Evolutionary conservation across 2,329 filamentous ascomycete genomes (phyloP).

Genomic region (Trichophyton benhamiae): DNA sequence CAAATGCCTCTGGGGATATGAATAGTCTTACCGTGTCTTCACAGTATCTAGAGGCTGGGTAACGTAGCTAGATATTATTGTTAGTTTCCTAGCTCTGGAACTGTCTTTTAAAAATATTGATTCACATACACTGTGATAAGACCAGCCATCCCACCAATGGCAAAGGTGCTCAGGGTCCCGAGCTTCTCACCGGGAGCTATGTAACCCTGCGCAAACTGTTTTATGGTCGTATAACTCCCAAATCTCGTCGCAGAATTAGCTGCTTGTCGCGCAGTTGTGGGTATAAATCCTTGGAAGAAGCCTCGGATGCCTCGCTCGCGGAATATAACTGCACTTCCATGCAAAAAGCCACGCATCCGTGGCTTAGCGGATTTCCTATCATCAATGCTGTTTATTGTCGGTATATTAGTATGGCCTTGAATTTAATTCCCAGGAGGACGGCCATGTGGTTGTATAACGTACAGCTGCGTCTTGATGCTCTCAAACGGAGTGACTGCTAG

Average conservation of each 20-base stretch:
- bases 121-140: constrained; percentile 71
- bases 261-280: constrained; percentile 85
- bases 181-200: constrained; percentile 91
- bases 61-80: constrained; percentile 30
- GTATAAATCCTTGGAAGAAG: constrained; percentile 95
- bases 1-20: too few relatives aligned
- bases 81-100: not conserved
- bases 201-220: constrained; percentile 84
- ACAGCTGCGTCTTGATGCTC: constrained; percentile 94
- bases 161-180: constrained; percentile 75
- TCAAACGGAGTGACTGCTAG: constrained; percentile 94
- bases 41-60: constrained; percentile 74
- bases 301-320: constrained; percentile 77
- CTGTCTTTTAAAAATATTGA: not conserved
- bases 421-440: not conserved
- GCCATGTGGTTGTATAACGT: constrained; percentile 19
- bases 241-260: constrained; percentile 91
- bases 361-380: constrained; percentile 79
- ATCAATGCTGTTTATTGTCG: constrained; percentile 56
- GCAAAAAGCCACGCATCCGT: constrained; percentile 79
- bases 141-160: constrained; percentile 76
- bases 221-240: constrained; percentile 76
- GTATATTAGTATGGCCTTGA: constrained; percentile 1
- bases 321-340: constrained; percentile 76
- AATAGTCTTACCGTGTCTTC: constrained; percentile 55